Evolutionary conservation across 1,139 yeast genomes (phyloP).

Genomic region (Blastobotrys raffinosifermentans): DNA sequence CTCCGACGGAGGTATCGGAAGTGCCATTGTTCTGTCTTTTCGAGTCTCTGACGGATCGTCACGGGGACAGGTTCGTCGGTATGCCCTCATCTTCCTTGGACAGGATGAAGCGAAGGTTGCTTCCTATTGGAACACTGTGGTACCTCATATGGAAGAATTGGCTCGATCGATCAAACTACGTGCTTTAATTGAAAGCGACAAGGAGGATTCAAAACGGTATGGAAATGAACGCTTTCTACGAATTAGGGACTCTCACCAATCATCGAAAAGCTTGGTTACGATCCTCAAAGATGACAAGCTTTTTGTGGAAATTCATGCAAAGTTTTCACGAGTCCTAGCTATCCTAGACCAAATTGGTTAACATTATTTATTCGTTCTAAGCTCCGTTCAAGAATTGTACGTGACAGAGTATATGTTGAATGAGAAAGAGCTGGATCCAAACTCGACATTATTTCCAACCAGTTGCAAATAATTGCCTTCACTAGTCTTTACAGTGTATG

Average conservation of each 20-base stretch:
- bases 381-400: too few relatives aligned
- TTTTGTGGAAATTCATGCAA: conserved; percentile 59
- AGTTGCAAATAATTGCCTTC: too few relatives aligned
- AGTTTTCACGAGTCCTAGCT: conserved; percentile 36
- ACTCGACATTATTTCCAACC: too few relatives aligned
- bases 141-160: conserved; percentile 46
- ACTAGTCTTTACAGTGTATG: too few relatives aligned
- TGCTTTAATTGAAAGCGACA: conserved; percentile 27
- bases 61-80: conserved; percentile 73
- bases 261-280: conserved; percentile 54
- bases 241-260: conserved; percentile 42
- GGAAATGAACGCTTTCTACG: conserved; percentile 49
- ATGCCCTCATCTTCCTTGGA: conserved; percentile 56
- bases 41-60: conserved; percentile 65
- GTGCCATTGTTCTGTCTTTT: conserved; percentile 60
- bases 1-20: conserved; percentile 65
- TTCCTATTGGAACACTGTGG: conserved; percentile 53
- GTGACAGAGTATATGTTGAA: too few relatives aligned
- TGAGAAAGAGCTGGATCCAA: too few relatives aligned
- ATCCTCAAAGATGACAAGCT: conserved; percentile 53
- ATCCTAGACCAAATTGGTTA: conserved; percentile 5
- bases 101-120: conserved; percentile 52
- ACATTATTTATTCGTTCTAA: not conserved
- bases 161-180: conserved; percentile 48
- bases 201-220: conserved; percentile 9